Conservation (phyloP, 164 flowering plant species). For the Piper betle region DNA sequence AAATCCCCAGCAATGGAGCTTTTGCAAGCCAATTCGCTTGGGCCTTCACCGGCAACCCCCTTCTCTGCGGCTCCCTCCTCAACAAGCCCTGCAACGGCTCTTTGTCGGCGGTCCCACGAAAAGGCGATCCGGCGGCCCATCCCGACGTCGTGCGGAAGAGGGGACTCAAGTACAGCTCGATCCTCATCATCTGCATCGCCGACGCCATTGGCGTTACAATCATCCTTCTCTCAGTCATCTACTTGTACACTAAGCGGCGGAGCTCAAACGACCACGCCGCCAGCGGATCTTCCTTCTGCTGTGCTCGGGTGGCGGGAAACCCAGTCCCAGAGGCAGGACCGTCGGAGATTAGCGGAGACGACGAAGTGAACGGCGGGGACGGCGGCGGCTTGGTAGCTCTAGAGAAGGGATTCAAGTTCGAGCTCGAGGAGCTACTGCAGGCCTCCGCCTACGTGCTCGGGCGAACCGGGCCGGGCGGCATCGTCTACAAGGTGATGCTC, state of each 20-base stretch:
- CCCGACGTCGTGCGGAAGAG: conserved; percentile 6
- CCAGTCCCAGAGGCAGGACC: conserved; percentile 8
- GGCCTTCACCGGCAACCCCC: conserved; percentile 64
- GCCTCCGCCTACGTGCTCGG: conserved; percentile 96
- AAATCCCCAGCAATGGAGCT: conserved; percentile 69
- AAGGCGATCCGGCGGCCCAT: conserved; percentile 14
- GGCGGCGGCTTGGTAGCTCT: conserved; percentile 77
- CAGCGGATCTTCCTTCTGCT: conserved; percentile 17
- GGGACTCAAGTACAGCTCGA: conserved; percentile 55
- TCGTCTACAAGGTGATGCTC: conserved; percentile 88
- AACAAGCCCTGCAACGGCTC: conserved; percentile 37
- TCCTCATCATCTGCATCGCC: conserved; percentile 55
- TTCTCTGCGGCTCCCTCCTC: conserved; percentile 75
- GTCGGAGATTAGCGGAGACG: conserved; percentile 35
- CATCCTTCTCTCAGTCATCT: conserved; percentile 49
- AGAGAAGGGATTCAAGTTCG: conserved; percentile 67
- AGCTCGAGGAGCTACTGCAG: conserved; percentile 74
- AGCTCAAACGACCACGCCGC: conserved; percentile 27
- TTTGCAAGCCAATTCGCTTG: conserved; percentile 79
- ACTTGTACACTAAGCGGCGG: conserved; percentile 65
- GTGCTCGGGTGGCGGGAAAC: conserved; percentile 20
- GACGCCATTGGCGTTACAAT: conserved; percentile 74
- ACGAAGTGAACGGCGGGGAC: conserved; percentile 19
- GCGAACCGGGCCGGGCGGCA: conserved; percentile 65
- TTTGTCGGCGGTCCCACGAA: conserved; percentile 9